Percentiles rank a stretch among this genome's conserved stretches.
These are phyloP conservation scores for Fraxinus sp. DNA, from an alignment of 305 asterid genomes.

Conservation along the genomic window DNA sequence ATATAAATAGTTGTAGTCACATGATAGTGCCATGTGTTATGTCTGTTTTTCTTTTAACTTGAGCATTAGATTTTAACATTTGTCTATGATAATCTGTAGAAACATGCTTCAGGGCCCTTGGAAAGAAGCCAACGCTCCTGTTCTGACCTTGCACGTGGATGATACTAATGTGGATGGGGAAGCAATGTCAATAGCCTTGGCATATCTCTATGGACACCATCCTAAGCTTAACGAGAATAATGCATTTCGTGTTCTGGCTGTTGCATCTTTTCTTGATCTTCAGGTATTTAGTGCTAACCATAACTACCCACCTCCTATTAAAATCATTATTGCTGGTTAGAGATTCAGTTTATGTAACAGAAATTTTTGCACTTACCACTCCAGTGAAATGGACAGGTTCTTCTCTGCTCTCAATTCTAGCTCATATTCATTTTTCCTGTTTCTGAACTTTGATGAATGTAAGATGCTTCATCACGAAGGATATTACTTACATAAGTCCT, in stretches of 20 bases:
- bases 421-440: neutral
- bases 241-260: slow-evolving; percentile 86
- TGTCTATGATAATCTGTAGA: slow-evolving; percentile 43
- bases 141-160: slow-evolving; percentile 79
- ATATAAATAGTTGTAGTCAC: neutral
- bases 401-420: neutral
- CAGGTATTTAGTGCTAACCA: slow-evolving; percentile 43
- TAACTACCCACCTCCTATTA: neutral
- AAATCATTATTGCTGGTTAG: neutral
- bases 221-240: slow-evolving; percentile 83
- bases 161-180: slow-evolving; percentile 83
- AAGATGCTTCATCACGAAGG: neutral
- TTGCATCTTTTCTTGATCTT: slow-evolving; percentile 96
- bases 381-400: neutral
- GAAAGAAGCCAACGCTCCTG: slow-evolving; percentile 92
- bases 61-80: neutral
- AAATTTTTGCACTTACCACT: neutral
- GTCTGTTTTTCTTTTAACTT: neutral
- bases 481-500: neutral
- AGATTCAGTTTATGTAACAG: slow-evolving; percentile 7
- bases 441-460: slow-evolving; percentile 1
- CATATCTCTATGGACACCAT: slow-evolving; percentile 88
- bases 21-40: neutral
- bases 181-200: slow-evolving; percentile 79
- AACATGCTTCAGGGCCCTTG: slow-evolving; percentile 97